Evolutionary conservation across 176 grass and related monocot species (phyloP).

Genomic region (Carex kokanica): DNA sequence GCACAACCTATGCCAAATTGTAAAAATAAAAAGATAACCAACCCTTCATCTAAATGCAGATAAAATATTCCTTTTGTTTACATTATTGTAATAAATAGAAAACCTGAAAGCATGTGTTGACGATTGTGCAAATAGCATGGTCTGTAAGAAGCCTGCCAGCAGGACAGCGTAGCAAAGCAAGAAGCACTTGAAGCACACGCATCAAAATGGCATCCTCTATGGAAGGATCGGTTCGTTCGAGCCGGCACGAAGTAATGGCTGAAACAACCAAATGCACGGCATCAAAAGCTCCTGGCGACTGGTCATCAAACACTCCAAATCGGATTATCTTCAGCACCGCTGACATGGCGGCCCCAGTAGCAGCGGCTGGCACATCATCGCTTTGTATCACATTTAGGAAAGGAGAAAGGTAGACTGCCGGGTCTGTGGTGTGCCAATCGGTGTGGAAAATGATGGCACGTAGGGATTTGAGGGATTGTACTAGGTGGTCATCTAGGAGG

Average conservation of each 20-base stretch:
- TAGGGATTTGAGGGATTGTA: conserved; percentile 68
- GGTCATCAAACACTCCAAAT: conserved; percentile 84
- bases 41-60: background rate
- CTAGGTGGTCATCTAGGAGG: conserved; percentile 44
- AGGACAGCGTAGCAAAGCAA: conserved; percentile 45
- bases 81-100: background rate
- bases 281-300: conserved; percentile 69
- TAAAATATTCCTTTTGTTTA: background rate
- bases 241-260: conserved; percentile 55
- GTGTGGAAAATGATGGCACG: conserved; percentile 82
- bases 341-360: conserved; percentile 71
- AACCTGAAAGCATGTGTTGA: conserved; percentile 84
- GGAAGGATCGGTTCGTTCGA: conserved; percentile 59
- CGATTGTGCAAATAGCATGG: conserved; percentile 61
- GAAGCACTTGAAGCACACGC: conserved; percentile 74
- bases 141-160: conserved; percentile 62
- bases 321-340: conserved; percentile 79
- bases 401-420: conserved; percentile 62
- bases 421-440: conserved; percentile 75
- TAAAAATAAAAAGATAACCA: background rate
- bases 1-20: conserved; percentile 42
- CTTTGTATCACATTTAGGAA: conserved; percentile 86
- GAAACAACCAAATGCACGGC: conserved; percentile 58
- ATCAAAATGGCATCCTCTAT: conserved; percentile 82
- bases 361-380: conserved; percentile 57